These are phyloP conservation scores for Suhomyces taliae DNA, from an alignment of 1,139 yeast genomes.

Conservation along the genomic window DNA sequence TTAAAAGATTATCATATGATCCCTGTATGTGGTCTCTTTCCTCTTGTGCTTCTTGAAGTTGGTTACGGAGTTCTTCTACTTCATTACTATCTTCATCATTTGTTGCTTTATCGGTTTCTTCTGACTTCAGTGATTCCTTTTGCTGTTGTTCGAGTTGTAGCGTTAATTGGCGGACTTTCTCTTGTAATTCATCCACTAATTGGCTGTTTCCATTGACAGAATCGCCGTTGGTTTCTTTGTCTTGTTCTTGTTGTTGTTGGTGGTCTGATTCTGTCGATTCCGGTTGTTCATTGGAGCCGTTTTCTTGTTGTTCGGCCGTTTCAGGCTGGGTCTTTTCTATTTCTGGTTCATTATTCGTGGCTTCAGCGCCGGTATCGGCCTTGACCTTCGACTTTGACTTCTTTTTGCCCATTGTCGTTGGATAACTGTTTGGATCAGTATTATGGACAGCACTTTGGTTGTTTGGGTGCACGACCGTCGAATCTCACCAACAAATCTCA, in stretches of 20 bases:
- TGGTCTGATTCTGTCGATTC: not conserved
- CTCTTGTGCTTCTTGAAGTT: constrained; percentile 16
- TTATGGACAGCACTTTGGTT: not conserved
- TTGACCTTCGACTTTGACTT: constrained; percentile 26
- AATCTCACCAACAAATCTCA: too few relatives aligned
- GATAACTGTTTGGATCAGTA: not conserved
- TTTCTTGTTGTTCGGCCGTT: not conserved
- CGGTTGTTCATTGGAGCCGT: not conserved
- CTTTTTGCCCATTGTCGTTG: constrained; percentile 27
- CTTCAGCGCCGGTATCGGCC: constrained; percentile 4
- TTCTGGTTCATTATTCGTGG: not conserved
- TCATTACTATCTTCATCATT: not conserved
- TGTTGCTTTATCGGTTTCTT: not conserved
- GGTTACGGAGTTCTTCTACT: not conserved
- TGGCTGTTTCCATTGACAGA: not conserved
- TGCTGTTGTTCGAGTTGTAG: constrained; percentile 15
- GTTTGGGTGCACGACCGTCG: not conserved
- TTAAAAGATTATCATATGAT: constrained; percentile 73
- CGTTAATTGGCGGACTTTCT: constrained; percentile 22
- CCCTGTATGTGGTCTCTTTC: constrained; percentile 70
- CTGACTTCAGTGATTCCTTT: constrained; percentile 2
- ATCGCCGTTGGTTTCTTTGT: not conserved
- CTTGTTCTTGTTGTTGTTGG: not conserved
- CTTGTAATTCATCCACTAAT: constrained; percentile 12
- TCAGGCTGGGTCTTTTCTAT: constrained; percentile 1